Evolutionary conservation across 345 rosid species (phyloP).

Genomic region (Rhizophora mangle): DNA sequence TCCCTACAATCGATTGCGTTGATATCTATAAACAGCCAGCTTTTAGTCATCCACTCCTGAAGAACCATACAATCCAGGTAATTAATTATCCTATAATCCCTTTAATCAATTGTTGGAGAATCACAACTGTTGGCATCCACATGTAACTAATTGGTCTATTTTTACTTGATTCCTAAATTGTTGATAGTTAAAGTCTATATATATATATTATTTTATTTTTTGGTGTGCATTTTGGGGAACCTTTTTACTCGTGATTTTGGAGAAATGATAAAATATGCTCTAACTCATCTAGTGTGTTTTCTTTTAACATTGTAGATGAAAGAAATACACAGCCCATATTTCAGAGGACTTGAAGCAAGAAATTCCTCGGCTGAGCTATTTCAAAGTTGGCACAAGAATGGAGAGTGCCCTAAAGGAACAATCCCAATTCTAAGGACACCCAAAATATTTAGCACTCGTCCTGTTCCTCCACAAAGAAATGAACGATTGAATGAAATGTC

Average conservation of each 20-base stretch:
- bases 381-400: constrained; percentile 23
- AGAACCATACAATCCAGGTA: constrained; percentile 25
- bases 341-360: not conserved
- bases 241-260: not conserved
- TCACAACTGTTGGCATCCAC: no score
- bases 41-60: constrained; percentile 31
- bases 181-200: no score
- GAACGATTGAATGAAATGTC: not conserved
- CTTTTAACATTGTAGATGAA: constrained; percentile 7
- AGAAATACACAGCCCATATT: constrained; percentile 4
- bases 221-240: no score
- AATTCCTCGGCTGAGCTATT: not conserved
- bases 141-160: no score
- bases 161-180: no score
- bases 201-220: no score
- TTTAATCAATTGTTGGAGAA: no score
- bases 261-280: not conserved
- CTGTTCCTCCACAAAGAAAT: not conserved
- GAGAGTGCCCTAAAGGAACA: constrained; percentile 32
- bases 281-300: not conserved
- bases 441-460: not conserved
- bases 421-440: constrained; percentile 25
- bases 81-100: no score
- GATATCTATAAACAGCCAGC: constrained; percentile 32
- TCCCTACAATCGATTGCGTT: constrained; percentile 24